These are phyloP conservation scores for Trichoderma sp. DNA, from an alignment of 2,329 filamentous ascomycete genomes.

Conservation along the genomic window DNA sequence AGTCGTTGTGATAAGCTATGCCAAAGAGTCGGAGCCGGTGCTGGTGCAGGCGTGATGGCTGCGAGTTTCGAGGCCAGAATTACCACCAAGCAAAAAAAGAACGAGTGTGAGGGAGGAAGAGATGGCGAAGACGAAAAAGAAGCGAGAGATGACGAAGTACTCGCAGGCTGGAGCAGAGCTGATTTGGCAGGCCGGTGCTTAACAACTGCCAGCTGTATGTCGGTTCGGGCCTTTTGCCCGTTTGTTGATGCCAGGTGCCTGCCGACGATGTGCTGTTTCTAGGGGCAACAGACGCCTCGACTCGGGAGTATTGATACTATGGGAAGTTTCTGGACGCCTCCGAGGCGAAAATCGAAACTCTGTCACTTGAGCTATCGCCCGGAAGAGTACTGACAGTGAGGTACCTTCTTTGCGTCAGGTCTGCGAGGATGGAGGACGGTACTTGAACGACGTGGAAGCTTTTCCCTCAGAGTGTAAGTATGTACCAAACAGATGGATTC, in stretches of 20 bases:
- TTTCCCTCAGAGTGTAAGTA: not conserved
- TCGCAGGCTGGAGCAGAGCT: not conserved
- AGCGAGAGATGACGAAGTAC: slow-evolving; percentile 29
- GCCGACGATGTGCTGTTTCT: slow-evolving; percentile 4
- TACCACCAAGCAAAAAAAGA: not conserved
- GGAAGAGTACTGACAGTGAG: not conserved
- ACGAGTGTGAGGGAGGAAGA: slow-evolving; percentile 23
- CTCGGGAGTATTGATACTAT: not conserved
- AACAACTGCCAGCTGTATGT: slow-evolving; percentile 23
- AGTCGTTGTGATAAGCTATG: slow-evolving; percentile 21
- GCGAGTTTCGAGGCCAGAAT: not conserved
- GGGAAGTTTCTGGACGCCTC: not conserved
- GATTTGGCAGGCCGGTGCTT: slow-evolving; percentile 19
- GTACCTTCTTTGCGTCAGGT: not conserved
- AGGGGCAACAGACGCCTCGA: slow-evolving; percentile 4
- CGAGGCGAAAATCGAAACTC: not conserved
- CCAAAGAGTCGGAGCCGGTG: not conserved
- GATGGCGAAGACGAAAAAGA: slow-evolving; percentile 8
- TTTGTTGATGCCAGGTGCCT: slow-evolving; percentile 24
- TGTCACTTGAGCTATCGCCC: not conserved
- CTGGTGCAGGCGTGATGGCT: slow-evolving; percentile 28
- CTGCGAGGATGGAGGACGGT: not conserved
- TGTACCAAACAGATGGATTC: not conserved
- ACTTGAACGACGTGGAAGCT: not conserved
- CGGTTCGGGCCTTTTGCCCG: not conserved